Evolutionary conservation across 768 basidiomycete species (phyloP), one percentile per base, ranked within the genome.

Genomic region (Hericium rajendrae): DNA sequence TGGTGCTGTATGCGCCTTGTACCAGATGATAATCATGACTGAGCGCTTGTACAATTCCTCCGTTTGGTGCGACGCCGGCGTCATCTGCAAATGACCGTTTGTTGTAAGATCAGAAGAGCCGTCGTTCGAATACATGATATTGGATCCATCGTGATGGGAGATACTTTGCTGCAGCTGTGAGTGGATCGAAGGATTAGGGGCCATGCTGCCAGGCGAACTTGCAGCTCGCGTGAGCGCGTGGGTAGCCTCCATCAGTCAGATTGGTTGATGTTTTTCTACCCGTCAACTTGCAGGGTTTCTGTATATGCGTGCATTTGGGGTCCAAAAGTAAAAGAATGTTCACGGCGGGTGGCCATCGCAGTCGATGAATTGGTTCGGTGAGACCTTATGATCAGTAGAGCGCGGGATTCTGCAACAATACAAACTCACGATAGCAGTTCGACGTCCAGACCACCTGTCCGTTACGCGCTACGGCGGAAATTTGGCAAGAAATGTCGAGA

Each of bases 1-100:
- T 43, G 64, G 62, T 51, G 55, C 61, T 4, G 59, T 67, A 54
- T 62, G 60, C 59, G 83, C 81, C 72, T 83, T 81, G 71, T 85
- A 84, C 85, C 85, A 86, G 58, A 85, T 78, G 54, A 86, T 76
- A 58, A 86, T 75, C 1, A 82, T 85, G 9, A 85, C 76, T 5
- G 83, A 80, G 38, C 82, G 77, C 57, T 71, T 76, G 52, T 74
- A 67, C 10, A 75, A 68, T 22, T 73, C 72, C 55, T 74, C 69
- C 12, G 57, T 60, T 53, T 64, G 54, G 53, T 54, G 63, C 8
- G 57, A 39, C 16, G 46, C 53, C 11, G 51, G 22, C 32, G 32
- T 10, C 6, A 40, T 26, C 51, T 58, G 60, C 16, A 52, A 38
- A 26, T 58, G 22, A 28, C 56, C 40, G 54, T 40, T 54, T 22